Conservation (phyloP, 225 moss, liverwort and hornwort species). For the Polytrichum formosum region DNA sequence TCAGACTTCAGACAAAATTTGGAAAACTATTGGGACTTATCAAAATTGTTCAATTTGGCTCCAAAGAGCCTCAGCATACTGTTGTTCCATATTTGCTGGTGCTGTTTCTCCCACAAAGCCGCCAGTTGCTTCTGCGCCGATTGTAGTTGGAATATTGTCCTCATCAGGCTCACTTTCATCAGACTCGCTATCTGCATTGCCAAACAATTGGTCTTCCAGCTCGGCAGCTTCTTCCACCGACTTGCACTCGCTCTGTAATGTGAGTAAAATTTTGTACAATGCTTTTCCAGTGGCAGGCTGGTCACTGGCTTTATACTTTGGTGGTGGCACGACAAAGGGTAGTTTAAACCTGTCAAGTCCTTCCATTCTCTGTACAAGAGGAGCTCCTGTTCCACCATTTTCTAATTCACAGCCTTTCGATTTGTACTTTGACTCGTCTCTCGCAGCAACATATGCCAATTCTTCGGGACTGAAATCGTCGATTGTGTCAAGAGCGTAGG, state of each 20-base stretch:
- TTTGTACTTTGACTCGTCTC: conserved; percentile 7
- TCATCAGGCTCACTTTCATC: conserved; percentile 15
- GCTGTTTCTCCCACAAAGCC: conserved; percentile 8
- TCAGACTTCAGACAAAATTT: too few relatives aligned
- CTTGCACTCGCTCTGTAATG: conserved; percentile 7
- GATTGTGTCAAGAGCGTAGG: background rate
- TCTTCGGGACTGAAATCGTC: background rate
- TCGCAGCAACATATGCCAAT: background rate
- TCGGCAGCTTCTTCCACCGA: conserved; percentile 11
- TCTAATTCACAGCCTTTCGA: background rate
- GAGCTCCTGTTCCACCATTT: background rate
- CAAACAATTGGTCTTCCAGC: conserved; percentile 1
- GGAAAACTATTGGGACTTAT: background rate
- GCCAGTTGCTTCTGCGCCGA: background rate
- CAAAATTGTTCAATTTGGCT: conserved; percentile 25
- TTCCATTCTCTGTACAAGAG: background rate
- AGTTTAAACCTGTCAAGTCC: conserved; percentile 35
- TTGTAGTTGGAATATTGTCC: conserved; percentile 6
- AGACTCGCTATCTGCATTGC: conserved; percentile 13
- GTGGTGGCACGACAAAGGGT: conserved; percentile 46
- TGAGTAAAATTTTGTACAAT: conserved; percentile 11
- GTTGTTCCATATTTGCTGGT: conserved; percentile 20
- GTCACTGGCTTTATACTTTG: conserved; percentile 27
- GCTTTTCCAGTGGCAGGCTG: conserved; percentile 44
- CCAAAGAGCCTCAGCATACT: conserved; percentile 37